These are phyloP conservation scores for Elsinoe arachidis DNA, from an alignment of 2,329 filamentous ascomycete species.

Conservation along the genomic window DNA sequence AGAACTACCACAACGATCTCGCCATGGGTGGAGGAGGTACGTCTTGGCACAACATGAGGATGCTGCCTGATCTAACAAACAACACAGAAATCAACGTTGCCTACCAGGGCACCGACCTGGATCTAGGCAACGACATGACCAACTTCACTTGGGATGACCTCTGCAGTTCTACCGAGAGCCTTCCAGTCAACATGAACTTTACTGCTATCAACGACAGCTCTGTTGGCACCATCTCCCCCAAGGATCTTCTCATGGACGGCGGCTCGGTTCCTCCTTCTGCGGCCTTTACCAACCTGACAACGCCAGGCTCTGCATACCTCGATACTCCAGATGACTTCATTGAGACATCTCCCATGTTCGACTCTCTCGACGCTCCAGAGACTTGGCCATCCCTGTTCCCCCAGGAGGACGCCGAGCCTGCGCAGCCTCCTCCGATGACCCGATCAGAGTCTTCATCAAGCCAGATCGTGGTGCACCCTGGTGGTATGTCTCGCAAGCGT, in stretches of 20 bases:
- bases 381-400: constrained; percentile 68
- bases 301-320: constrained; percentile 64
- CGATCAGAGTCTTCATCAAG: constrained; percentile 31
- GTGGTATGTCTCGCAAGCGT: constrained; percentile 29
- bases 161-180: constrained; percentile 13
- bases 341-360: constrained; percentile 72
- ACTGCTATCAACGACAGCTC: constrained; percentile 36
- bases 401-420: constrained; percentile 36
- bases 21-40: constrained; percentile 49
- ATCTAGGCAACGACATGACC: constrained; percentile 27
- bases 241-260: constrained; percentile 65
- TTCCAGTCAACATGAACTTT: constrained; percentile 29
- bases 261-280: constrained; percentile 73
- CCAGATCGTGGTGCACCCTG: constrained; percentile 31
- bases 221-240: constrained; percentile 67
- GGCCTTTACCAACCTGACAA: constrained; percentile 75
- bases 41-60: constrained; percentile 11
- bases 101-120: constrained; percentile 39
- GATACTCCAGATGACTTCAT: constrained; percentile 66
- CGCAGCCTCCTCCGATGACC: constrained; percentile 28
- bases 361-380: constrained; percentile 47
- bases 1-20: constrained; percentile 13
- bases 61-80: constrained; percentile 21
- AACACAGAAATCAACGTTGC: constrained; percentile 37
- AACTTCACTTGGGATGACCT: constrained; percentile 14